Conservation (phyloP, 164 flowering plant species). For the Nymphaea thermarum region DNA sequence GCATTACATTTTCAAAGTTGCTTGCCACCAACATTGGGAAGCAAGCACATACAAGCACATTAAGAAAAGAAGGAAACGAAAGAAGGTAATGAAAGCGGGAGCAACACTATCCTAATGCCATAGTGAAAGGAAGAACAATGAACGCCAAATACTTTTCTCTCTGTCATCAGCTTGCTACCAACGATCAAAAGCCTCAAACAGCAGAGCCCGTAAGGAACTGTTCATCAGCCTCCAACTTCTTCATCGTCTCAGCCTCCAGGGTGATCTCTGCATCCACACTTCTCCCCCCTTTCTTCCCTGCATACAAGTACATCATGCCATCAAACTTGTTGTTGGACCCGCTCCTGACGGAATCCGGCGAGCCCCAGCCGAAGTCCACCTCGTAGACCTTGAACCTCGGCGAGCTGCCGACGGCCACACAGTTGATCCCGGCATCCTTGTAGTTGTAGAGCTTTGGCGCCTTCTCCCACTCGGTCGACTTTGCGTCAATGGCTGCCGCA, state of each 20-base stretch:
- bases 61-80: neutral
- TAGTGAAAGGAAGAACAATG: too few species aligned
- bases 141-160: too few species aligned
- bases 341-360: conserved; percentile 69
- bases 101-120: neutral
- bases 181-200: neutral
- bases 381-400: conserved; percentile 87
- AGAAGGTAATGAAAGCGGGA: neutral
- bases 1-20: too few species aligned
- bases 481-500: conserved; percentile 41
- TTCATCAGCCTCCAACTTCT: conserved; percentile 54
- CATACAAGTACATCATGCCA: conserved; percentile 90
- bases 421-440: conserved; percentile 85
- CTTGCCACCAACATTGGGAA: too few species aligned
- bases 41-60: too few species aligned
- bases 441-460: conserved; percentile 59
- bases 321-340: conserved; percentile 83
- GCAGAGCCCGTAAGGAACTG: conserved; percentile 30
- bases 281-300: conserved; percentile 54
- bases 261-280: conserved; percentile 80
- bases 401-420: conserved; percentile 89
- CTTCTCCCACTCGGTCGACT: conserved; percentile 65
- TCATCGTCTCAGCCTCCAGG: conserved; percentile 60
- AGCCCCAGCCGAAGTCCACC: conserved; percentile 83
- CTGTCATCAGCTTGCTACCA: too few species aligned